Evolutionary conservation across 768 basidiomycete genomes (phyloP).

Genomic region (Obba rivulosa): DNA sequence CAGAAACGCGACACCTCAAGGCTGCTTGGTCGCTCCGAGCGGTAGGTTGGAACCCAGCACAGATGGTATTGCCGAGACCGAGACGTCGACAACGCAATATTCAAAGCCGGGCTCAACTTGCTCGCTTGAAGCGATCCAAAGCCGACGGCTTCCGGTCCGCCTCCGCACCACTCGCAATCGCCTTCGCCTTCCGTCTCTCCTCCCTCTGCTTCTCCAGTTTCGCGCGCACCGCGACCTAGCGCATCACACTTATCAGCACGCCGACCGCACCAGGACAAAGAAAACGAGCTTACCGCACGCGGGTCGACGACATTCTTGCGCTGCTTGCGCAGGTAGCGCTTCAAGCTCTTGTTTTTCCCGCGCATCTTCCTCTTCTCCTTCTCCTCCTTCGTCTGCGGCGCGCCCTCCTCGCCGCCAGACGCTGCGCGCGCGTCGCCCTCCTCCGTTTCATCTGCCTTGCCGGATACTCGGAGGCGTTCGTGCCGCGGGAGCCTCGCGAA

Average conservation of each 20-base stretch:
- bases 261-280: constrained; percentile 1
- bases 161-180: constrained; percentile 17
- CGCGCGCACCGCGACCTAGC: constrained; percentile 38
- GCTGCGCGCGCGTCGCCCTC: constrained; percentile 25
- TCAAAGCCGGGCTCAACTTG: neutral
- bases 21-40: too few relatives aligned
- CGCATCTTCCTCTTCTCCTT: constrained; percentile 78
- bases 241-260: constrained; percentile 25
- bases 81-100: neutral
- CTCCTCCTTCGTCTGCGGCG: constrained; percentile 30
- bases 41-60: too few relatives aligned
- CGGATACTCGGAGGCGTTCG: constrained; percentile 67
- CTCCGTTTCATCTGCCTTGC: constrained; percentile 70
- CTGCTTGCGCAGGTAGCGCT: constrained; percentile 84
- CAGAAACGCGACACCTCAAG: too few relatives aligned
- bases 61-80: too few relatives aligned
- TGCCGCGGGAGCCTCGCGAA: constrained; percentile 74
- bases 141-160: constrained; percentile 28
- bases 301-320: constrained; percentile 95
- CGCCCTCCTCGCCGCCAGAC: constrained; percentile 28
- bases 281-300: constrained; percentile 42
- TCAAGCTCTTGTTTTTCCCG: constrained; percentile 82
- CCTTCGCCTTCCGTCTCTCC: constrained; percentile 24
- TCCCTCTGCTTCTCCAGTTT: constrained; percentile 34
- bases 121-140: constrained; percentile 33